Base-by-base conservation (phyloP, 352 stramenopile genomes). In the Thalassiosira exigua region DNA sequence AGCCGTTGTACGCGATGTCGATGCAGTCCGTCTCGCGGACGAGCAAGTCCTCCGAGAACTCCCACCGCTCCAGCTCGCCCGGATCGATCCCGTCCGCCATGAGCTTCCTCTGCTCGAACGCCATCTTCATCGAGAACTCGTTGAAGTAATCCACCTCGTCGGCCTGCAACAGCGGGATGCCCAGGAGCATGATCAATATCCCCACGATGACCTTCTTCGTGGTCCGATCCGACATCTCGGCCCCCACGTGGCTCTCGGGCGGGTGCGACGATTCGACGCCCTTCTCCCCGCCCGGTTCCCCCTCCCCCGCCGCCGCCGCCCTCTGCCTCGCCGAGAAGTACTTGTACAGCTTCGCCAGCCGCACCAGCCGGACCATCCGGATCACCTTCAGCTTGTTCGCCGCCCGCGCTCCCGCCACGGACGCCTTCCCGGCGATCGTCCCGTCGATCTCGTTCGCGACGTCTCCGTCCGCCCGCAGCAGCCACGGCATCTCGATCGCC, bases 191-290 rank as follows among this genome's bases (percentile, higher is more conserved):
- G 26, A 90, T 41, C 12, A 94, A 71, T n/a, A 94, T 87, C 48
- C 77, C 74, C 51, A 88, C 56, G 59, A 89, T 88, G 4, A 98
- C 87, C 22, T 82, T 85, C 57, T 81, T 85, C 12, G 94, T 98
- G 14, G 94, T 98, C 57, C 96, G 94, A 70, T 98, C 95, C 0
- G 94, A 96, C 71, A 98, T 83, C 51, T 96, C 94, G 58, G 96
- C 95, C 54, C 95, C 95, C 36, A 98, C 95, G 70, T 97, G 68
- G 68, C 64, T 84, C 42, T 85, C 79, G 58, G 68, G 32, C 39
- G 67, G 65, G 51, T 70, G 42, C 11, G 69, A 24, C 36, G 42
- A 39, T 12, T 42, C 42, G 24, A n/a, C 39, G 52, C 24, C 21
- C 36, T 4, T 24, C 54, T 33, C 44, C 36, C 36, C 36, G 7